Conservation (phyloP, 495 filamentous ascomycete species). For the Hyaloscypha hepaticicola region DNA sequence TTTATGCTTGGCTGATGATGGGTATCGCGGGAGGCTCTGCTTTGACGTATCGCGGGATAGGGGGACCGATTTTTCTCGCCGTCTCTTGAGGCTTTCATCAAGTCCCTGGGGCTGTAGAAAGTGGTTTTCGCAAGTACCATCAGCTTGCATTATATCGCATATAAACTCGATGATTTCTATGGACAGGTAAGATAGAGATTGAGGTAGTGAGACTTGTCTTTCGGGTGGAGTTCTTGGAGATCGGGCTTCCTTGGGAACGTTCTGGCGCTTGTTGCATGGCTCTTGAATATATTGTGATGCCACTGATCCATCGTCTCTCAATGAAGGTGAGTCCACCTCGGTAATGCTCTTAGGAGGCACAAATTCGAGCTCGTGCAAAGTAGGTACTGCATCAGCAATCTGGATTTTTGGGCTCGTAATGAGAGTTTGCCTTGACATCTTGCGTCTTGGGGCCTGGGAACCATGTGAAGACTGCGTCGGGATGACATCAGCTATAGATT, state of each 20-base stretch:
- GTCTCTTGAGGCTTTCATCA: slow-evolving; percentile 32
- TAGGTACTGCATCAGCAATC: slow-evolving; percentile 29
- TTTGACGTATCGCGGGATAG: background rate
- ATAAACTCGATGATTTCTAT: slow-evolving; percentile 50
- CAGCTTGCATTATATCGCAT: slow-evolving; percentile 51
- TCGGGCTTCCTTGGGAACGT: background rate
- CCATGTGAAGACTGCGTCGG: background rate
- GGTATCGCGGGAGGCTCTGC: background rate
- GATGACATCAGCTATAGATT: slow-evolving; percentile 12
- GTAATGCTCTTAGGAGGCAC: background rate
- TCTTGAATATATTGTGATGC: background rate
- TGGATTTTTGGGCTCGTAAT: slow-evolving; percentile 16
- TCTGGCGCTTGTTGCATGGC: background rate
- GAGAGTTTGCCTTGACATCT: slow-evolving; percentile 18
- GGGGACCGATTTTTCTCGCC: background rate
- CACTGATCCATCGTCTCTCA: background rate
- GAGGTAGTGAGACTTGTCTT: slow-evolving; percentile 10
- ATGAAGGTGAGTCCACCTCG: background rate
- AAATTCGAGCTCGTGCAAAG: slow-evolving; percentile 31
- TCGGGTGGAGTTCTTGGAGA: background rate
- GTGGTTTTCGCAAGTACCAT: slow-evolving; percentile 48
- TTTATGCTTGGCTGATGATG: slow-evolving; percentile 33
- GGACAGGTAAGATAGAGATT: slow-evolving; percentile 34
- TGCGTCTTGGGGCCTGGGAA: slow-evolving; percentile 16
- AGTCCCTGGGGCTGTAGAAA: slow-evolving; percentile 42